Conservation (phyloP, 1,284 basidiomycete genomes). For the Testicularia cyperi region DNA sequence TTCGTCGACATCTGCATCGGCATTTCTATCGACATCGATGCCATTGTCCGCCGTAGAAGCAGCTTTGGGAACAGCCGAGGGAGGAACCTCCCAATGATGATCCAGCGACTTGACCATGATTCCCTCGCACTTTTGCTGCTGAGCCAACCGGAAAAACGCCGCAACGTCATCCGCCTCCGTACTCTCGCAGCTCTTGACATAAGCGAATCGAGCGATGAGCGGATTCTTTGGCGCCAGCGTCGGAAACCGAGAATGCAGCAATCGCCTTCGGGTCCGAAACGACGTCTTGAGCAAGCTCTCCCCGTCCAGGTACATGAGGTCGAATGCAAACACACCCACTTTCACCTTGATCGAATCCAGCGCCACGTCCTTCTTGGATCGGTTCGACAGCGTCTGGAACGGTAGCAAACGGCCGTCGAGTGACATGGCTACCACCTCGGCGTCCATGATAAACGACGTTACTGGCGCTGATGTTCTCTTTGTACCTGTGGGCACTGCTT, state of each 20-base stretch:
- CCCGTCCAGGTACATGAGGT: slow-evolving; percentile 62
- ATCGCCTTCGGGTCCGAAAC: slow-evolving; percentile 72
- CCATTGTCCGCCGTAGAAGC: too few species aligned
- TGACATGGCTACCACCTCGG: slow-evolving; percentile 67
- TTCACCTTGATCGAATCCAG: slow-evolving; percentile 54
- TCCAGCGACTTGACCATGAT: slow-evolving; percentile 84
- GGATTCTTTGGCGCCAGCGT: slow-evolving; percentile 60
- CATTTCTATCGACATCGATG: too few species aligned
- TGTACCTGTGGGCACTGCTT: too few species aligned
- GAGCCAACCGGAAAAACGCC: slow-evolving; percentile 75
- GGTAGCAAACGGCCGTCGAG: slow-evolving; percentile 48
- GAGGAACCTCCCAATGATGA: slow-evolving; percentile 37
- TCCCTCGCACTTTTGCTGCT: slow-evolving; percentile 83
- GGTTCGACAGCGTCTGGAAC: slow-evolving; percentile 51
- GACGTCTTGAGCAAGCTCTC: slow-evolving; percentile 70
- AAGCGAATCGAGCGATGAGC: slow-evolving; percentile 70
- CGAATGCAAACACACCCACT: slow-evolving; percentile 56
- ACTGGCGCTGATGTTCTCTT: too few species aligned
- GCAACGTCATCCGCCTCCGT: slow-evolving; percentile 69
- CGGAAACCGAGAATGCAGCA: slow-evolving; percentile 66
- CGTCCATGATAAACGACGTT: slow-evolving; percentile 78
- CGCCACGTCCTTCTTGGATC: slow-evolving; percentile 54
- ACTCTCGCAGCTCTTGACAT: slow-evolving; percentile 78
- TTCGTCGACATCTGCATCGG: too few species aligned
- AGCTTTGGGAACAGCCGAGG: background rate